Base-by-base conservation (phyloP, 1,139 yeast genomes). In the Blastobotrys ciferrii region DNA sequence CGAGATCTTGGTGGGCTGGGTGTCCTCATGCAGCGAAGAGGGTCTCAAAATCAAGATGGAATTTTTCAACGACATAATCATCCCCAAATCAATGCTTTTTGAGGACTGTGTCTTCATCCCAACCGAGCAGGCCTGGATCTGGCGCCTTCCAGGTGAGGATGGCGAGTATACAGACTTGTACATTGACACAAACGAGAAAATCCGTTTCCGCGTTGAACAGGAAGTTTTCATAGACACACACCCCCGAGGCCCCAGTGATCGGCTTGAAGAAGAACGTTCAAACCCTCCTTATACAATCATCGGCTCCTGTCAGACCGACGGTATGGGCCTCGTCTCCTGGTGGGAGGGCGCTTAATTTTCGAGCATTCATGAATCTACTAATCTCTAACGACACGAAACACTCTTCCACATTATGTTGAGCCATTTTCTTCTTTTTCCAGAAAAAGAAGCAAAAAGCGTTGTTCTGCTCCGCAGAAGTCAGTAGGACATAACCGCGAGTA, bases 311-410 rank as follows among this genome's bases (percentile, higher is more conserved):
- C 96, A 89, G 64, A 80, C 87, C 2, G 96, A 88, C 60, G 98
- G 98, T 41, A 87, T 88, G 94, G 98, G 98, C 3, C 81, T 95
- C 60, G 83, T 87, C 33, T 78, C 91, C 46, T 92, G 98, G 98
- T 92, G 98, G 98, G 94, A 86, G 61, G 81, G 12, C 2, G 19
- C 15, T n/a, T 18, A 18, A 17, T 19, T 19, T 35, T 43, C 11
- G 9, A 25, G 12, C 28, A 18, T 40, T 28, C 35, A 36, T 13
- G 25, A 9, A 19, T 6, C 4, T 18, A 18, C 19, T 17, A 17
- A 36, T 36, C 28, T 37, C 42, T 39, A 25, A 39, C 12, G 36
- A 14, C 12, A n/a, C 32, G 9, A 28, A 12, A 9, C 9, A 28
- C 32, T 28, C 32, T 9, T 37, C n/a, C 19, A 20, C 12, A 20